Conservation (phyloP, 1,139 yeast genomes). For the Debaryomycetaceae sp. region DNA sequence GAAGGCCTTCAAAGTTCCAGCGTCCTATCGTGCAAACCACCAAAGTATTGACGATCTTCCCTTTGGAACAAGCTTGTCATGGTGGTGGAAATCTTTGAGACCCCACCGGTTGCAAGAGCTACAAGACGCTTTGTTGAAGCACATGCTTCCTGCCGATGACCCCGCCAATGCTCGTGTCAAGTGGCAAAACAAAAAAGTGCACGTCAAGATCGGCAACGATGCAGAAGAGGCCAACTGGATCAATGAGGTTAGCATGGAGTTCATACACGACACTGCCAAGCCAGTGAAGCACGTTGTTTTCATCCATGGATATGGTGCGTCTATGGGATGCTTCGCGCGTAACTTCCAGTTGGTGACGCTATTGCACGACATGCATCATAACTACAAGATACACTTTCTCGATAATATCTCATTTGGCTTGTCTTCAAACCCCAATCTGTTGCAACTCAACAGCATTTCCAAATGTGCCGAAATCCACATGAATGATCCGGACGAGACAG, state of each 20-base stretch:
- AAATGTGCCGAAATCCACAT: conserved; percentile 26
- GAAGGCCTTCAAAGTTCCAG: conserved; percentile 13
- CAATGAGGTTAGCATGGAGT: conserved; percentile 34
- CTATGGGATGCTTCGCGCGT: conserved; percentile 78
- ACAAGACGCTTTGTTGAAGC: conserved; percentile 33
- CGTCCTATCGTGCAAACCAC: conserved; percentile 14
- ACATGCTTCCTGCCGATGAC: conserved; percentile 26
- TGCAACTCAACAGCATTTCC: conserved; percentile 19
- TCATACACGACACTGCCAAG: conserved; percentile 14
- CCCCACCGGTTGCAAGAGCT: conserved; percentile 23
- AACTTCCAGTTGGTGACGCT: conserved; percentile 53
- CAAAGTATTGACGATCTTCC: conserved; percentile 14
- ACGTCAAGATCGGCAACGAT: conserved; percentile 31
- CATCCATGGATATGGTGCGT: conserved; percentile 91
- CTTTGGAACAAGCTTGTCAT: conserved; percentile 13
- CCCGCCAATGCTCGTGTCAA: conserved; percentile 21
- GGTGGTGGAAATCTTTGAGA: conserved; percentile 32
- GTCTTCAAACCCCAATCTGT: conserved; percentile 55
- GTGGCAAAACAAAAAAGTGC: conserved; percentile 18
- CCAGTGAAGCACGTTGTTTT: conserved; percentile 51
- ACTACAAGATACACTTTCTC: conserved; percentile 60
- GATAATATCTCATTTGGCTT: conserved; percentile 87
- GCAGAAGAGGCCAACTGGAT: conserved; percentile 25
- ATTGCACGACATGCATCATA: conserved; percentile 35
- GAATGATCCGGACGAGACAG: conserved; percentile 28